These are phyloP conservation scores for Pseudomonodictys pantanalensis DNA, from an alignment of 495 filamentous ascomycete genomes.

Conservation along the genomic window DNA sequence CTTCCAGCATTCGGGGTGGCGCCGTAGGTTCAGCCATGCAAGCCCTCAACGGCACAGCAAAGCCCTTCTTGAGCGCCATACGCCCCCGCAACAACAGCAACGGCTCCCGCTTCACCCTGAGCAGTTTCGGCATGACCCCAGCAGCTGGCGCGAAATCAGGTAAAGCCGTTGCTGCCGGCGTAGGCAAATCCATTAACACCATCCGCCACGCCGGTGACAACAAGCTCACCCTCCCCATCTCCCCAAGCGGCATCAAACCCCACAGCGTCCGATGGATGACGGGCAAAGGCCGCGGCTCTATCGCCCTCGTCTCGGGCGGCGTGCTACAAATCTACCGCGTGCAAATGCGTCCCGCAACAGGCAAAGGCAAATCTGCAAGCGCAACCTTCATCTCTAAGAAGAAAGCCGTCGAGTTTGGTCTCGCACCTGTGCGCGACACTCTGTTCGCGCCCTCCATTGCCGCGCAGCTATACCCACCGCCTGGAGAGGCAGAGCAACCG, in stretches of 20 bases:
- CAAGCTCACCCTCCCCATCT: constrained; percentile 62
- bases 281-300: constrained; percentile 32
- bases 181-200: constrained; percentile 76
- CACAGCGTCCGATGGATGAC: constrained; percentile 33
- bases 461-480: constrained; percentile 12
- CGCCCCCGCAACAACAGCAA: constrained; percentile 41
- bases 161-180: constrained; percentile 75
- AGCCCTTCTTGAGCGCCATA: constrained; percentile 27
- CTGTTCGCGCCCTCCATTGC: constrained; percentile 26
- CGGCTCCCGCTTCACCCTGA: constrained; percentile 45
- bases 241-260: constrained; percentile 24
- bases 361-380: constrained; percentile 29
- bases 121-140: constrained; percentile 62
- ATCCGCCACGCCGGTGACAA: constrained; percentile 83
- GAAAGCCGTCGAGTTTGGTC: constrained; percentile 30
- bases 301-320: constrained; percentile 35
- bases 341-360: constrained; percentile 23
- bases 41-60: constrained; percentile 30
- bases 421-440: constrained; percentile 21
- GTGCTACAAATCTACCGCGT: constrained; percentile 30
- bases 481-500: constrained; percentile 5
- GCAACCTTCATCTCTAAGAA: constrained; percentile 32
- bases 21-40: constrained; percentile 33
- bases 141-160: constrained; percentile 64
- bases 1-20: constrained; percentile 18